Percentiles rank a stretch among this genome's conserved stretches.
Conservation (phyloP, 1,284 basidiomycete species). For the Cronartium ribicola region DNA sequence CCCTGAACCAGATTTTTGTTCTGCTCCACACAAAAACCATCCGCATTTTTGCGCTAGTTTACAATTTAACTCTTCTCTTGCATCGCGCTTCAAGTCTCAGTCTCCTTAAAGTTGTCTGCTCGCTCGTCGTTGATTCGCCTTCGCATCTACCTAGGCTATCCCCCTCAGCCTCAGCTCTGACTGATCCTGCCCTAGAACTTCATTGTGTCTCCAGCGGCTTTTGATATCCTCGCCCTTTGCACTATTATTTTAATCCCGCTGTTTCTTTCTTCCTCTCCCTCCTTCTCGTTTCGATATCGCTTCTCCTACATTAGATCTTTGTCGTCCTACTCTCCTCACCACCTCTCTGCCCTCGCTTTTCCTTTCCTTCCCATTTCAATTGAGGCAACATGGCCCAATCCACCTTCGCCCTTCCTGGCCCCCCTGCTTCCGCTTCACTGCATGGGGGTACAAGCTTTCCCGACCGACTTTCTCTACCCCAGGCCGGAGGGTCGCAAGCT, state of each 20-base stretch:
- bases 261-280: not conserved
- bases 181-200: constrained; percentile 37
- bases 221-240: no score
- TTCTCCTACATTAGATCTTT: not conserved
- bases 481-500: no score
- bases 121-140: not conserved
- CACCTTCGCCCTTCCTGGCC: constrained; percentile 37
- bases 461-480: constrained; percentile 19
- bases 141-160: not conserved
- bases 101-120: not conserved
- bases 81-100: not conserved
- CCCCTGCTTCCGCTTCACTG: constrained; percentile 33
- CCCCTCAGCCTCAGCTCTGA: not conserved
- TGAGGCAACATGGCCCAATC: constrained; percentile 11
- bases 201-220: constrained; percentile 37
- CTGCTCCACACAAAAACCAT: not conserved
- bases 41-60: not conserved
- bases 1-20: not conserved
- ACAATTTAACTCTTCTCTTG: not conserved
- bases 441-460: constrained; percentile 21
- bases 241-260: not conserved
- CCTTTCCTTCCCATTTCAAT: not conserved
- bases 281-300: not conserved
- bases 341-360: not conserved
- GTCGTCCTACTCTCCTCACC: not conserved